Conservation (phyloP, 371 early-diverging fungal species). For the Fennellomyces sp. region DNA sequence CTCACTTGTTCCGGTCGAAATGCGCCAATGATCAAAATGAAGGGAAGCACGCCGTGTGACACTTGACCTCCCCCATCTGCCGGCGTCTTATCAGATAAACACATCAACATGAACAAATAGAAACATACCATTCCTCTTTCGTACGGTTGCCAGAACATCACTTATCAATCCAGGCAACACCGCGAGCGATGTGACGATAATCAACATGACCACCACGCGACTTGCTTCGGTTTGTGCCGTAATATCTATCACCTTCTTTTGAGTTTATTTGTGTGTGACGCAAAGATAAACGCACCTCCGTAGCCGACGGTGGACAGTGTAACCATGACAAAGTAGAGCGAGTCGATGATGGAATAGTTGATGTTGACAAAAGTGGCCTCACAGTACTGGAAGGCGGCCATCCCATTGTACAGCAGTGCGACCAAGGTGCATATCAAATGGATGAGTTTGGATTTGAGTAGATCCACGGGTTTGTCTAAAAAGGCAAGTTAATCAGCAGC, state of each 20-base stretch:
- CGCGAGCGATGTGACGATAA: constrained; percentile 70
- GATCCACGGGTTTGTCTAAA: constrained; percentile 46
- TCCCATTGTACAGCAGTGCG: constrained; percentile 68
- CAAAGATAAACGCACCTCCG: no score
- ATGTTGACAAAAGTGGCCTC: constrained; percentile 62
- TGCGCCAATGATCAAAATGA: constrained; percentile 70
- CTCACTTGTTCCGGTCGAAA: constrained; percentile 53
- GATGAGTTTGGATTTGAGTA: constrained; percentile 62
- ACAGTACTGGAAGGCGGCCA: constrained; percentile 72
- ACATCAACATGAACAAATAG: neutral
- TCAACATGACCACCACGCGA: constrained; percentile 66
- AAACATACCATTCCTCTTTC: constrained; percentile 45
- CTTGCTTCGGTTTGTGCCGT: constrained; percentile 64
- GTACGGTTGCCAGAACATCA: constrained; percentile 58
- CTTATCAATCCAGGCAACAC: constrained; percentile 65
- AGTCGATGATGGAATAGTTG: constrained; percentile 56
- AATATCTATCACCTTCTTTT: constrained; percentile 63
- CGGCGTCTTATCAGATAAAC: neutral
- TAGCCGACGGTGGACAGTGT: constrained; percentile 82
- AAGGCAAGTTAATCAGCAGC: neutral
- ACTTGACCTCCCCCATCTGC: constrained; percentile 51
- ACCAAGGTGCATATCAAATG: constrained; percentile 64
- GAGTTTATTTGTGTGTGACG: no score
- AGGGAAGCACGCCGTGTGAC: constrained; percentile 47
- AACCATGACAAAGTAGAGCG: constrained; percentile 65